Base-by-base conservation (phyloP, 768 basidiomycete genomes). In the Podaxis sp. region DNA sequence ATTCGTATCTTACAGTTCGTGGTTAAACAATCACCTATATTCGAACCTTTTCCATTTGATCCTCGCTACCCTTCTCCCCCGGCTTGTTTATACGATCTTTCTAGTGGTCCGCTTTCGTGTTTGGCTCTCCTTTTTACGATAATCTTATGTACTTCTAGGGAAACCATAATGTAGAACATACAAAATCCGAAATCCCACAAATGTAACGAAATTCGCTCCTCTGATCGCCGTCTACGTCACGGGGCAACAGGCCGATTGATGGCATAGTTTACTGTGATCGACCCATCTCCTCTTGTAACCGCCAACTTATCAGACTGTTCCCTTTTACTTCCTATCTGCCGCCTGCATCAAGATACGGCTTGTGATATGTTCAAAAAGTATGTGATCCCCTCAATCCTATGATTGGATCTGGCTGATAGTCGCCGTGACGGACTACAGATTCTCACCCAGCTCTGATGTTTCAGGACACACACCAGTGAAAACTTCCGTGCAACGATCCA, bases 391-490 rank as follows among this genome's bases (percentile, higher is more conserved):
- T 49, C 65, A 72, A 6, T 56, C 69, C 51, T 38, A 33, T 57
- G 52, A 63, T 61, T 44, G 65, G 56, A 22, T 49, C 26, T 48
- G 40, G 61, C 63, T 49, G 65, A 62, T 33, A 19, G 24, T 38
- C 22, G 22, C 51, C 65, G 59, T 63, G 64, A 60, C 17, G 62
- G 42, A 59, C 48, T 61, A 54, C 68, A 93, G 90, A 74, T 93
- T 92, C 74, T 80, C 79, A 42, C 81, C 89, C 30, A 80, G 87
- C 22, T 83, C 89, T 24, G 96, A 99, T 71, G 87, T 98, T 66
- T 84, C 95, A 49, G 88, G 91, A 38, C 93, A 95, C 67, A 95
- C 94, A 12, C 90, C 91, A 42, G 85, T 98, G 63, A 99, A 99
- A 75, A 88, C 93, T 38, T 98, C 96, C 26, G 89, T 94, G 6